A percentile compares a stretch with the other conserved stretches of the same genome.
These are phyloP conservation scores for Sergeia podlipaevii DNA, from an alignment of 208 protist genomes.

Conservation along the genomic window DNA sequence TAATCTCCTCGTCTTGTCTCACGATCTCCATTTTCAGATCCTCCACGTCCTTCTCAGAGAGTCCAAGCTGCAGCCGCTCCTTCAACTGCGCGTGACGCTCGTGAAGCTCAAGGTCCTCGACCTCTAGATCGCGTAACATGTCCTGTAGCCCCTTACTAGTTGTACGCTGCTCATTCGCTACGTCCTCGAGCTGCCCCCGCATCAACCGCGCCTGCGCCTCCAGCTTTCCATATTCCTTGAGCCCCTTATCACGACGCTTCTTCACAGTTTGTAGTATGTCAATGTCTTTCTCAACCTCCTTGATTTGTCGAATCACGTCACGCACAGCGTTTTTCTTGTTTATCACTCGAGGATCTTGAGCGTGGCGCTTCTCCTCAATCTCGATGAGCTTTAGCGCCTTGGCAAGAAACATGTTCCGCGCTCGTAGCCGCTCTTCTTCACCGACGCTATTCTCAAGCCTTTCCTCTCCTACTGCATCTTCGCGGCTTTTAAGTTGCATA, in stretches of 20 bases:
- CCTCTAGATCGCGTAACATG: constrained; percentile 36
- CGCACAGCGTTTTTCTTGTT: constrained; percentile 64
- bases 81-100: constrained; percentile 48
- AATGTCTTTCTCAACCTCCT: constrained; percentile 49
- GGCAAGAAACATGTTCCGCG: constrained; percentile 36
- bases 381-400: constrained; percentile 22
- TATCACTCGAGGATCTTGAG: constrained; percentile 44
- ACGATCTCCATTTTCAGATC: constrained; percentile 22
- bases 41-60: constrained; percentile 46
- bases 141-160: constrained; percentile 42
- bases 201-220: constrained; percentile 34
- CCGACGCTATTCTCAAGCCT: no score
- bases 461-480: no score
- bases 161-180: constrained; percentile 33
- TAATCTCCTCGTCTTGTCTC: constrained; percentile 26
- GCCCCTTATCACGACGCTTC: constrained; percentile 37
- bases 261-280: constrained; percentile 49
- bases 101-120: constrained; percentile 54
- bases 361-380: constrained; percentile 22
- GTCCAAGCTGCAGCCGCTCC: constrained; percentile 45
- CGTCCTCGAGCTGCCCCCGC: constrained; percentile 41
- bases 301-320: constrained; percentile 45
- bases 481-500: no score
- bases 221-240: constrained; percentile 36
- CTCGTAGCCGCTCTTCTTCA: constrained; percentile 22